A percentile compares a stretch with the other conserved stretches of the same genome.
Evolutionary conservation across 2,329 filamentous ascomycete species (phyloP).

Genomic region (Stemphylium vesicarium): DNA sequence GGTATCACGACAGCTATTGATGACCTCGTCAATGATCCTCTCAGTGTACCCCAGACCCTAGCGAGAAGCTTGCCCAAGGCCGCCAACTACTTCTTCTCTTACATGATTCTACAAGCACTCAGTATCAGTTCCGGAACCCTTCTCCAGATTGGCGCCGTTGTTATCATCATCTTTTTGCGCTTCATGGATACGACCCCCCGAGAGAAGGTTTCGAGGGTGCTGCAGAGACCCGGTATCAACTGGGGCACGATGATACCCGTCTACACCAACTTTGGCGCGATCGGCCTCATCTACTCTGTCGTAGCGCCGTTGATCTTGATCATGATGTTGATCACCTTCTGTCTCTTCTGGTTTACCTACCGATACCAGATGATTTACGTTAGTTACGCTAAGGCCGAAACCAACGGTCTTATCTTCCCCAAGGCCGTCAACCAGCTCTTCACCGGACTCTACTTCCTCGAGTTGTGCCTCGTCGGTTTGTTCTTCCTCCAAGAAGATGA

Average conservation of each 20-base stretch:
- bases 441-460: conserved; percentile 93
- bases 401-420: conserved; percentile 89
- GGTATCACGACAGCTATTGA: conserved; percentile 72
- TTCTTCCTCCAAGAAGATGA: conserved; percentile 79
- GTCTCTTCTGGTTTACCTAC: conserved; percentile 90
- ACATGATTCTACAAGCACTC: conserved; percentile 94
- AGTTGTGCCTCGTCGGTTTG: conserved; percentile 84
- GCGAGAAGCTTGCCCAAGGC: conserved; percentile 82
- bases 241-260: conserved; percentile 97
- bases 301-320: conserved; percentile 89
- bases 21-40: conserved; percentile 68
- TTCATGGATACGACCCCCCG: conserved; percentile 81
- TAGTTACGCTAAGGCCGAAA: conserved; percentile 86
- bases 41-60: conserved; percentile 72
- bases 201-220: conserved; percentile 86
- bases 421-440: conserved; percentile 95
- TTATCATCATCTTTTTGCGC: conserved; percentile 79
- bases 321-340: conserved; percentile 92
- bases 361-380: conserved; percentile 98
- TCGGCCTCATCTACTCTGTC: conserved; percentile 86
- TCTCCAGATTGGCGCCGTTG: conserved; percentile 78
- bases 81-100: conserved; percentile 97
- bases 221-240: conserved; percentile 74
- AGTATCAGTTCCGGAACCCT: conserved; percentile 89
- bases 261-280: conserved; percentile 95